These are phyloP conservation scores for Hypericum androsaemum DNA, from an alignment of 345 rosid species.

Conservation along the genomic window DNA sequence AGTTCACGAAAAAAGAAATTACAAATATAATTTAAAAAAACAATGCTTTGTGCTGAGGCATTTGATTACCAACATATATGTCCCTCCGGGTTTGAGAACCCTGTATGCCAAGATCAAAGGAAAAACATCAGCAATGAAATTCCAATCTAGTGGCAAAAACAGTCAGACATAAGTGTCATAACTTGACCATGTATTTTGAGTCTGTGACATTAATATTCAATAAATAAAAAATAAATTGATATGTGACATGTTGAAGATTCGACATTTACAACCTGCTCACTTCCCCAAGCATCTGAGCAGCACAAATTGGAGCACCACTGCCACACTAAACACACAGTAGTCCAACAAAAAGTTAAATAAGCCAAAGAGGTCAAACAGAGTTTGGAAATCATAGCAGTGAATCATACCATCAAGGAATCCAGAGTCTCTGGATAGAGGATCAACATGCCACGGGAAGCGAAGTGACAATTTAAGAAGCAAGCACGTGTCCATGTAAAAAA, in stretches of 20 bases:
- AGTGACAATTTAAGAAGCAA: conserved; percentile 23
- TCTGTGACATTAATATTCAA: not conserved
- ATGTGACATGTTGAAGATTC: conserved; percentile 5
- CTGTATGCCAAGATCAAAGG: conserved; percentile 30
- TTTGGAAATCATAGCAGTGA: conserved; percentile 6
- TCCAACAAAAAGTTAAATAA: conserved; percentile 8
- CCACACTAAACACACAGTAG: conserved; percentile 56
- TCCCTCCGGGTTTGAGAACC: conserved; percentile 85
- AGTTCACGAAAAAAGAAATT: not conserved
- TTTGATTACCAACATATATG: conserved; percentile 73
- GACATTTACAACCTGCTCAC: conserved; percentile 66
- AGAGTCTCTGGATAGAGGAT: conserved; percentile 57
- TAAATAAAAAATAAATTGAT: conserved; percentile 7
- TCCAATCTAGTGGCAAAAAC: not conserved
- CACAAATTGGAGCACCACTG: conserved; percentile 66
- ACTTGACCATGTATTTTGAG: not conserved
- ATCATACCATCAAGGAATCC: conserved; percentile 94
- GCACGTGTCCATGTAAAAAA: conserved; percentile 19
- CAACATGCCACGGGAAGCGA: conserved; percentile 11
- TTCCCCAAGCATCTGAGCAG: conserved; percentile 82
- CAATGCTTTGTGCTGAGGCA: conserved; percentile 3
- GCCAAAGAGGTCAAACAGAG: conserved; percentile 5
- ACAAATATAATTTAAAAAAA: conserved; percentile 3
- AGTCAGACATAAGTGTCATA: not conserved
- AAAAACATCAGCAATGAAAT: conserved; percentile 4